Conservation (phyloP, 139 green algal genomes). For the Spirogloea muscicola region DNA sequence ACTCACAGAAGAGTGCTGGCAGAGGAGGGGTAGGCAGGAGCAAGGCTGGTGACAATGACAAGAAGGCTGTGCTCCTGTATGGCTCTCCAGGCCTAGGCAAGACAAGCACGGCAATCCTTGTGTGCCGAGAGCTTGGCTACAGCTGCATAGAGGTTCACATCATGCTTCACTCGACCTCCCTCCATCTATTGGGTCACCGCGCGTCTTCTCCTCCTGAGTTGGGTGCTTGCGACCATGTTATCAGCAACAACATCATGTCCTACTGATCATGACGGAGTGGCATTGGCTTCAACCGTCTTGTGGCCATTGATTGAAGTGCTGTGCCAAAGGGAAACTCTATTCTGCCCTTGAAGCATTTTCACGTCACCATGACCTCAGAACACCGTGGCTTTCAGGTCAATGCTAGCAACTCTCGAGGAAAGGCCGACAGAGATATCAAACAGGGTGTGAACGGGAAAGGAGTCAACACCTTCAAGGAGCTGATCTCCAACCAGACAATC, state of each 20-base stretch:
- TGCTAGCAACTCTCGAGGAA: conserved; percentile 85
- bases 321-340: no score
- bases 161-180: no score
- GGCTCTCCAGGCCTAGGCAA: conserved; percentile 93
- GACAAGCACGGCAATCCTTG: conserved; percentile 71
- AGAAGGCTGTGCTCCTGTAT: conserved; percentile 84
- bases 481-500: conserved; percentile 70
- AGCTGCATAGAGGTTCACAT: conserved; percentile 31
- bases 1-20: background rate
- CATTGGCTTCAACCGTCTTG: no score
- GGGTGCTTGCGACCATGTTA: background rate
- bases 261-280: no score
- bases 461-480: conserved; percentile 83
- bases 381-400: conserved; percentile 67
- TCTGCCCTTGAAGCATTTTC: no score
- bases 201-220: background rate
- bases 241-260: no score
- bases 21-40: background rate
- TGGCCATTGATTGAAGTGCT: no score
- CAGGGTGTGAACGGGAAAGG: conserved; percentile 78
- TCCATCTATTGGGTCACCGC: no score
- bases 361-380: background rate
- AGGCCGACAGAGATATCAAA: conserved; percentile 61
- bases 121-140: conserved; percentile 53
- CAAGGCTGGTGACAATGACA: conserved; percentile 3